Conservation (phyloP, 2,329 filamentous ascomycete genomes). For the Periconia sp. region DNA sequence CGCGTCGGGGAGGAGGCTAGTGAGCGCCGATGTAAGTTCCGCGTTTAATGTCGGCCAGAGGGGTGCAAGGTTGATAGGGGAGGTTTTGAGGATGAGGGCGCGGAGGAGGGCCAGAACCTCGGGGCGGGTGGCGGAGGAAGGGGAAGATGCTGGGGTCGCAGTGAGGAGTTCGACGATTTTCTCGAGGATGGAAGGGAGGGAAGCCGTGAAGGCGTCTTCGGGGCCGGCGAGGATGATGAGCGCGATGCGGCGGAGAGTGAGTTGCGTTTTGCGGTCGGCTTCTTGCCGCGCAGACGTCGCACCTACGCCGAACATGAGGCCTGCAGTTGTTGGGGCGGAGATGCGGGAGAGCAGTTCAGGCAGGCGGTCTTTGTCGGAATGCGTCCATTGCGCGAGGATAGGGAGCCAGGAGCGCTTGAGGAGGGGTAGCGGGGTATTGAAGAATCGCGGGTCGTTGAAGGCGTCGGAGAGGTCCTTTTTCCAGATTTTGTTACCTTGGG, state of each 20-base stretch:
- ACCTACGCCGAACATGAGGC: slow-evolving; percentile 98
- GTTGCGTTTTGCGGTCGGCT: slow-evolving; percentile 88
- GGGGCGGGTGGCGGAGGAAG: slow-evolving; percentile 83
- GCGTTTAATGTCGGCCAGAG: slow-evolving; percentile 90
- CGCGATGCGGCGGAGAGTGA: slow-evolving; percentile 82
- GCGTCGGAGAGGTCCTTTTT: slow-evolving; percentile 90
- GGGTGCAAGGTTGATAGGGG: slow-evolving; percentile 75
- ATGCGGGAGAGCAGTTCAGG: slow-evolving; percentile 78
- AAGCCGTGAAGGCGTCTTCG: slow-evolving; percentile 76
- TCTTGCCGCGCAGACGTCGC: slow-evolving; percentile 92
- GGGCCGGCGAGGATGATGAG: slow-evolving; percentile 76
- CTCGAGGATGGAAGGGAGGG: slow-evolving; percentile 73
- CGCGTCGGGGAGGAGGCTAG: slow-evolving; percentile 70
- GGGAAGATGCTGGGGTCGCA: slow-evolving; percentile 84
- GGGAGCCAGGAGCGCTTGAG: slow-evolving; percentile 78
- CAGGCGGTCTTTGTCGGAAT: slow-evolving; percentile 86
- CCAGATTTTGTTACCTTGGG: slow-evolving; percentile 84
- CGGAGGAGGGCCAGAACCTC: slow-evolving; percentile 89
- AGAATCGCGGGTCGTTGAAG: slow-evolving; percentile 87
- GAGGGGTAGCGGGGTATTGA: slow-evolving; percentile 67
- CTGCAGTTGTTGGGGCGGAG: slow-evolving; percentile 83
- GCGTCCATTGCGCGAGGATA: slow-evolving; percentile 78
- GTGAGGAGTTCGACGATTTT: slow-evolving; percentile 84
- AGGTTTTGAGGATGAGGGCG: slow-evolving; percentile 77
- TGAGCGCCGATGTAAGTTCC: slow-evolving; percentile 79